Conservation (phyloP, 768 basidiomycete genomes). For the Boletus tylopilopsis region DNA sequence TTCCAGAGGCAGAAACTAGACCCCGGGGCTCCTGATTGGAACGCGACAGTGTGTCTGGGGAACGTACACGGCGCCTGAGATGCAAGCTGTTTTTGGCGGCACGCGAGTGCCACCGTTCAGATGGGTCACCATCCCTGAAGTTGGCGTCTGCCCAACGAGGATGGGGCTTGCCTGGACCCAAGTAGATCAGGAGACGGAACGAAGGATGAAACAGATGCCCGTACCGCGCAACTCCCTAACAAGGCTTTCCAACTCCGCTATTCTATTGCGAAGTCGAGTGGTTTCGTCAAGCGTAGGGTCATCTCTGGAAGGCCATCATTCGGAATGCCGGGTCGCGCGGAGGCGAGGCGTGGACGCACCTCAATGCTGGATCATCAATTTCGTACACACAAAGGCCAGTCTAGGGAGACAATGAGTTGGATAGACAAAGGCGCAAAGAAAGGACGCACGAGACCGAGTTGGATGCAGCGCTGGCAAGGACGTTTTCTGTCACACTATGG, state of each 20-base stretch:
- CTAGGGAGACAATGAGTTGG: constrained; percentile 34
- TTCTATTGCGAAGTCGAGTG: constrained; percentile 79
- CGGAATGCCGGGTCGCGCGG: background rate
- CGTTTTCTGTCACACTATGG: constrained; percentile 81
- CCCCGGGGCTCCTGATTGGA: constrained; percentile 37
- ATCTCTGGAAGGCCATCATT: constrained; percentile 46
- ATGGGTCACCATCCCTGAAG: constrained; percentile 76
- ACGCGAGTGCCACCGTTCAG: constrained; percentile 84
- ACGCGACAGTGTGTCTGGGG: constrained; percentile 33
- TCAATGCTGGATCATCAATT: constrained; percentile 81
- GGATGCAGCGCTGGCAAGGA: constrained; percentile 88
- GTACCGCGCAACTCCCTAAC: constrained; percentile 83
- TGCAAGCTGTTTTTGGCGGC: constrained; percentile 63
- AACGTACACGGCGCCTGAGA: constrained; percentile 38
- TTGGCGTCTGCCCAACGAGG: constrained; percentile 81
- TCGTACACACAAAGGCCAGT: constrained; percentile 95
- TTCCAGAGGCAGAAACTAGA: constrained; percentile 44
- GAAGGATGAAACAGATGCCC: constrained; percentile 15
- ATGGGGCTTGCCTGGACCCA: constrained; percentile 69
- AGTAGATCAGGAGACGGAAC: constrained; percentile 7
- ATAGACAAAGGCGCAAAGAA: background rate
- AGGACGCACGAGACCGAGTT: constrained; percentile 71
- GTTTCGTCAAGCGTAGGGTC: constrained; percentile 87
- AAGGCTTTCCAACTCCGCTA: constrained; percentile 90
- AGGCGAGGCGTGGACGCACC: constrained; percentile 38